A percentile compares a stretch with the other conserved stretches of the same genome.
phyloP scores from a whole-genome alignment of 306 rosid species.

The Dryas drummondii region DNA sequence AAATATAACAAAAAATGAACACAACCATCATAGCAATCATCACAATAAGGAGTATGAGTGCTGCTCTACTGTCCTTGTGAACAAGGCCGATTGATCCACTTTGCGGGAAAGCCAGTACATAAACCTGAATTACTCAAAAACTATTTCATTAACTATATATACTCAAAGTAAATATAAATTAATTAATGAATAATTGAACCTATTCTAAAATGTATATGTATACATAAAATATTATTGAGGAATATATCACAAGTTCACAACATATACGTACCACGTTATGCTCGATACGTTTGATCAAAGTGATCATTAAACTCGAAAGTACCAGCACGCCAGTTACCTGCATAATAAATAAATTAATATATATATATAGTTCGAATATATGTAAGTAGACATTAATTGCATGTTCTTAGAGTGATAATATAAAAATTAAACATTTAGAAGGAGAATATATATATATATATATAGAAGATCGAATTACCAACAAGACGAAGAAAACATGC shows the following conservation, averaged over 20 bases:
- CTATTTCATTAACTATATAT: no score
- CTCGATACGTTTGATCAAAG: constrained; percentile 11
- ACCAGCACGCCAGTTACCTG: constrained; percentile 26
- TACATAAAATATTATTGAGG: no score
- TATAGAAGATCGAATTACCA: background rate
- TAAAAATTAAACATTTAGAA: background rate
- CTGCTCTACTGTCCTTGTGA: constrained; percentile 30
- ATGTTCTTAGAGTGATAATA: background rate
- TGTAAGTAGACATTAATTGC: background rate
- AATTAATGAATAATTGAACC: no score
- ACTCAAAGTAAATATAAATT: no score
- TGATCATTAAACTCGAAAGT: constrained; percentile 14
- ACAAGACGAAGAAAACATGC: background rate
- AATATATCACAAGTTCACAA: background rate
- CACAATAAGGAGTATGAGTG: constrained; percentile 31
- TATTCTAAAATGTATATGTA: no score
- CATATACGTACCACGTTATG: background rate
- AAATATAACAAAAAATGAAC: constrained; percentile 32
- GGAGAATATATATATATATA: no score
- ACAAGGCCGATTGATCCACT: constrained; percentile 21
- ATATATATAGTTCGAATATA: background rate
- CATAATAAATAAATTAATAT: background rate
- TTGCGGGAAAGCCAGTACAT: constrained; percentile 42
- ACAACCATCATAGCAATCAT: constrained; percentile 29
- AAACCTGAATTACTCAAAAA: constrained; percentile 42